Base-by-base conservation (phyloP, 169 alveolate species). In the Eimeria falciformis region DNA sequence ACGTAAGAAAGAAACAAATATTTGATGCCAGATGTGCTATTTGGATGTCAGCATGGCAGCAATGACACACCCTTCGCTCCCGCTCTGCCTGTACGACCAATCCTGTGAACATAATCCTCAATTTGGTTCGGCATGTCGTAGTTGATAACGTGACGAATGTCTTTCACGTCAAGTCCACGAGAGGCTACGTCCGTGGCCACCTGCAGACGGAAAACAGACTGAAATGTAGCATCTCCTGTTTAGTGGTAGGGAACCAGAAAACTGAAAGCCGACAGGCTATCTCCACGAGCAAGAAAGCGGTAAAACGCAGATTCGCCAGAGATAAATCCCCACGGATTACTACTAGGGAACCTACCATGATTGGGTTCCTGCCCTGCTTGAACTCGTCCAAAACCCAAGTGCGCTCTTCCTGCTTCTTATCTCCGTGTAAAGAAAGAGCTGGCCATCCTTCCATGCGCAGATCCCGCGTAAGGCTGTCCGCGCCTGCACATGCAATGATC, bases 141-240 rank as follows among this genome's bases (percentile, higher is more conserved):
- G 96, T 99, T 99, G 46, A 99, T 97, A 18, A 99, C 99, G 92
- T 94, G 97, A 91, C 97, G 97, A 85, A 98, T 98, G 86, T 98
- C 99, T 82, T 98, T 98, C 66, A 99, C 99, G 94, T 99, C 99
- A 75, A 99, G 95, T 29, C 99, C 99, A 86, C 99, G 97, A 47
- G 99, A 97, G 18, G 99, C 99, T 5, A 99, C 99, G 94, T 99
- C 99, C 0, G 99, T 99, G n/a, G 99, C 99, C 58, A 99, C 82
- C 82, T 71, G 81, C 18, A 69, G 23, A 9, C 43, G 27, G 47
- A 14, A 27, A 33, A 23, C 18, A 18, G 1, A 69, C 3, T 3
- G 18, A 69, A 11, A 23, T 25, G 47, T 33, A 69, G 43, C 18
- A 33, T 33, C 2, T 33, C 40, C 40, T 33, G 40, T 33, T 33